These are phyloP conservation scores for Cardiospermum halicacabum DNA, from an alignment of 345 rosid genomes.

Conservation along the genomic window DNA sequence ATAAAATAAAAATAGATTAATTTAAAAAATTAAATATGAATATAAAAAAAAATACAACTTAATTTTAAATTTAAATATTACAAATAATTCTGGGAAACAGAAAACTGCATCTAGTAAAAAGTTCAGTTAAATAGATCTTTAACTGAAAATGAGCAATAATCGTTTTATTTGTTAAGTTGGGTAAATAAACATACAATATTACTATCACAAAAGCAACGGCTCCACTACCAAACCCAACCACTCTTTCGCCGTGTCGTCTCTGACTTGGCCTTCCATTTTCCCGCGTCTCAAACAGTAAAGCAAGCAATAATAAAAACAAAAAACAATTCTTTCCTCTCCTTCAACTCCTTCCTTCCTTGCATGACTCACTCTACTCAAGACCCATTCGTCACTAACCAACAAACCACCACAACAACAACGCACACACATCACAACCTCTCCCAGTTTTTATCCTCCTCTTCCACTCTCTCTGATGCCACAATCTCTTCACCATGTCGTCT, in stretches of 20 bases:
- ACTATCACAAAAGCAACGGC: neutral
- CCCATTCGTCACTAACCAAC: conserved; percentile 34
- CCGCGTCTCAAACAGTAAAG: conserved; percentile 32
- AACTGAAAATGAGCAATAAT: too few relatives aligned
- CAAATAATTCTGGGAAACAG: too few relatives aligned
- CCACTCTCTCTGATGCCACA: conserved; percentile 11
- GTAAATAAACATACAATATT: neutral
- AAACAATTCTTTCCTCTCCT: conserved; percentile 30
- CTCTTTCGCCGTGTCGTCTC: neutral
- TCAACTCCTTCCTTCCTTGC: conserved; percentile 52
- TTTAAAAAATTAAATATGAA: too few relatives aligned
- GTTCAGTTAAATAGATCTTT: too few relatives aligned
- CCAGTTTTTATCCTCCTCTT: neutral
- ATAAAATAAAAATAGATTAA: too few relatives aligned
- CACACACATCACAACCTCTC: conserved; percentile 6
- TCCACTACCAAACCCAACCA: conserved; percentile 6
- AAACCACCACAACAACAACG: neutral
- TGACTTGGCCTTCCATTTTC: conserved; percentile 37
- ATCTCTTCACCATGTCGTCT: conserved; percentile 26
- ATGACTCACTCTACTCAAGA: conserved; percentile 33
- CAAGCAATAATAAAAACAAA: neutral
- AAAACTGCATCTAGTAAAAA: too few relatives aligned
- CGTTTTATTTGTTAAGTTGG: too few relatives aligned
- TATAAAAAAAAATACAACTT: too few relatives aligned
- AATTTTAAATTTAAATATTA: too few relatives aligned